These are phyloP conservation scores for Suillus subluteus DNA, from an alignment of 768 basidiomycete species.

Conservation along the genomic window DNA sequence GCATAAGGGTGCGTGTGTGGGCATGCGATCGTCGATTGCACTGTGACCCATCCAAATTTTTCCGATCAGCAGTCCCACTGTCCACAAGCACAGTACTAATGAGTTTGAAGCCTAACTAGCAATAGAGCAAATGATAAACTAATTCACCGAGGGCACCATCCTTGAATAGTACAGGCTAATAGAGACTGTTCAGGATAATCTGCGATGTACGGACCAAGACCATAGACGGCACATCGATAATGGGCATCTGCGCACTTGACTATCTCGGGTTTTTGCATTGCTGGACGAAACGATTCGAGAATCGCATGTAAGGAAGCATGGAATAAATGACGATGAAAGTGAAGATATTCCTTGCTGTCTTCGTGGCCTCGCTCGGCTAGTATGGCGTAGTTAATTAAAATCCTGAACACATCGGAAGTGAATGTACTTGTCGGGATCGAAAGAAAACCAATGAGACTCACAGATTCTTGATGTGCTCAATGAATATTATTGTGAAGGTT, in stretches of 20 bases:
- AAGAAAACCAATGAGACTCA: too few species aligned
- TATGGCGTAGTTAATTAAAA: conserved; percentile 3
- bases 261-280: conserved; percentile 33
- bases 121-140: neutral
- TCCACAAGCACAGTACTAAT: conserved; percentile 10
- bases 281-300: conserved; percentile 23
- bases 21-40: neutral
- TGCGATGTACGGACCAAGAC: conserved; percentile 42
- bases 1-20: conserved; percentile 7
- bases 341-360: conserved; percentile 20
- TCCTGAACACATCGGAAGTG: too few species aligned
- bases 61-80: conserved; percentile 28
- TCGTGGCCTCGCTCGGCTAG: conserved; percentile 9
- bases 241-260: conserved; percentile 34
- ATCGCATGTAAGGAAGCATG: conserved; percentile 34
- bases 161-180: conserved; percentile 36
- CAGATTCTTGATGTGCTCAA: conserved; percentile 27
- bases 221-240: conserved; percentile 33
- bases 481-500: conserved; percentile 24
- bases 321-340: conserved; percentile 33
- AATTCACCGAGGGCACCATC: conserved; percentile 37
- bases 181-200: conserved; percentile 45
- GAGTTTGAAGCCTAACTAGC: conserved; percentile 13
- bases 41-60: conserved; percentile 27
- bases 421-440: too few species aligned